These are phyloP conservation scores for Auricularia sp. DNA, from an alignment of 768 basidiomycete genomes.

Conservation along the genomic window DNA sequence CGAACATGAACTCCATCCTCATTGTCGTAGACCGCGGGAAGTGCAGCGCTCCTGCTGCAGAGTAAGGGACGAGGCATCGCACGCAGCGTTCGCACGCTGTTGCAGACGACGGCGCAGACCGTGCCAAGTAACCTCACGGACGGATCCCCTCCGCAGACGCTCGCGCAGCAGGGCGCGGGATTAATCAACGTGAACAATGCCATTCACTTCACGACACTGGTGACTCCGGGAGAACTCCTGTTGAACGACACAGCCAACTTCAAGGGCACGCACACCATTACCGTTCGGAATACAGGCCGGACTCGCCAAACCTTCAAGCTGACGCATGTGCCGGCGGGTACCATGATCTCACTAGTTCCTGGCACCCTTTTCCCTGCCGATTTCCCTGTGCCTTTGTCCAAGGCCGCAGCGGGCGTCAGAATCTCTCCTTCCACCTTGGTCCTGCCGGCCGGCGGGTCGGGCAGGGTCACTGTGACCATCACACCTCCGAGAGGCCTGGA, in stretches of 20 bases:
- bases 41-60: conserved; percentile 33
- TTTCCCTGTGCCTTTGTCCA: conserved; percentile 43
- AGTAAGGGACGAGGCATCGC: conserved; percentile 29
- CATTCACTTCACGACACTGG: conserved; percentile 37
- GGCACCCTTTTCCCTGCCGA: conserved; percentile 30
- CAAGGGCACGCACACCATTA: conserved; percentile 18
- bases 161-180: conserved; percentile 45
- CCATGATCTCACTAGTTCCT: conserved; percentile 36
- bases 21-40: conserved; percentile 25
- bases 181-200: conserved; percentile 50
- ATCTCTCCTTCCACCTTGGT: conserved; percentile 35
- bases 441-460: conserved; percentile 32
- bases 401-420: conserved; percentile 33
- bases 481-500: conserved; percentile 34
- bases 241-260: conserved; percentile 57
- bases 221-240: conserved; percentile 47
- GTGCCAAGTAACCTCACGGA: conserved; percentile 37
- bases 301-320: conserved; percentile 35
- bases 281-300: conserved; percentile 37
- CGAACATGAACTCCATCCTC: too few relatives aligned
- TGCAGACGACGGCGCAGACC: conserved; percentile 38
- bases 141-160: conserved; percentile 39
- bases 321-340: conserved; percentile 46
- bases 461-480: conserved; percentile 34
- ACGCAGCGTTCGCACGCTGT: conserved; percentile 26